These are phyloP conservation scores for Achaetomium macrosporum DNA, from an alignment of 2,329 filamentous ascomycete genomes.

Conservation along the genomic window DNA sequence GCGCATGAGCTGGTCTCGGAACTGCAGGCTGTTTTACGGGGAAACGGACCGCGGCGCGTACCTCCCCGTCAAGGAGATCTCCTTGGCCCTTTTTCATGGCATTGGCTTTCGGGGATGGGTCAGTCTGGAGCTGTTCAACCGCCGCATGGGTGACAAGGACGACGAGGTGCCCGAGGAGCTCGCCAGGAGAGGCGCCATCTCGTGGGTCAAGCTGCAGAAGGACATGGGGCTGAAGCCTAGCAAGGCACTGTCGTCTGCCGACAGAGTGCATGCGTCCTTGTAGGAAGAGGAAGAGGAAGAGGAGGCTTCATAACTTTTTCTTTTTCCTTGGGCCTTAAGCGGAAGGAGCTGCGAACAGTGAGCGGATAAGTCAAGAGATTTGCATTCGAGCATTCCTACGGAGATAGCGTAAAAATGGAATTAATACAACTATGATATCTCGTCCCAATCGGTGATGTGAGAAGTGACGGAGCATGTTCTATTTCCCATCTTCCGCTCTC, in stretches of 20 bases:
- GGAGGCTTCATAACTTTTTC: background rate
- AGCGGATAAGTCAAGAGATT: too few relatives aligned
- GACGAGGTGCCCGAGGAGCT: conserved; percentile 45
- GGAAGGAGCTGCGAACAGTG: too few relatives aligned
- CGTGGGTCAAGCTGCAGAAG: conserved; percentile 41
- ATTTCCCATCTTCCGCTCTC: conserved; percentile 32
- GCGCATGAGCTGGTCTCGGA: conserved; percentile 74
- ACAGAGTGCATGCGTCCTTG: conserved; percentile 32
- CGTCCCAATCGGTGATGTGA: background rate
- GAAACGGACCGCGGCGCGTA: conserved; percentile 58
- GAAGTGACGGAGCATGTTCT: background rate
- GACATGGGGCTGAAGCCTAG: conserved; percentile 31
- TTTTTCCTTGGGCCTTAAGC: background rate
- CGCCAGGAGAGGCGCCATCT: conserved; percentile 43
- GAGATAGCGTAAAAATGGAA: too few relatives aligned
- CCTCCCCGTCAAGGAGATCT: conserved; percentile 58
- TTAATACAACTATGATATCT: background rate
- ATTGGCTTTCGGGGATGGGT: conserved; percentile 65
- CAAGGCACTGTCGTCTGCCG: conserved; percentile 12
- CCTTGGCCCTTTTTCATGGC: conserved; percentile 55
- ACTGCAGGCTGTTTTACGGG: conserved; percentile 65
- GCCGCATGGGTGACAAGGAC: conserved; percentile 48
- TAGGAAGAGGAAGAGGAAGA: conserved; percentile 15
- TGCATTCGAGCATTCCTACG: too few relatives aligned
- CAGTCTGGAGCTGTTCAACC: conserved; percentile 65